Evolutionary conservation across 805 yeast genomes (phyloP).

Genomic region (Wickerhamiella alocasiicola): DNA sequence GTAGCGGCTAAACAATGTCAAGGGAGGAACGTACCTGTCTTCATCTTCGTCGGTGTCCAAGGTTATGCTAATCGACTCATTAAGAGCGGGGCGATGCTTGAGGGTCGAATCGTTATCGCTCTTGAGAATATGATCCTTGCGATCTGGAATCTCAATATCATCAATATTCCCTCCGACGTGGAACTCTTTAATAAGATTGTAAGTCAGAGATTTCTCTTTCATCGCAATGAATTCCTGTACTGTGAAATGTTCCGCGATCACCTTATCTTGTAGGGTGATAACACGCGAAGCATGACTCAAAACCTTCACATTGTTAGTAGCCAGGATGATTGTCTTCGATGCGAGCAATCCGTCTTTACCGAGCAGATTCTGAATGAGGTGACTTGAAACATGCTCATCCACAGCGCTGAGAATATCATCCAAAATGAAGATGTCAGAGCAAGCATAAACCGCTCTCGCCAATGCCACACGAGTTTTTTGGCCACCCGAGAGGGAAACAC

Average conservation of each 20-base stretch:
- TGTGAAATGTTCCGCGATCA: slow-evolving; percentile 42
- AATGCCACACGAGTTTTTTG: slow-evolving; percentile 91
- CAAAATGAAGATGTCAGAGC: slow-evolving; percentile 81
- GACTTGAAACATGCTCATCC: slow-evolving; percentile 91
- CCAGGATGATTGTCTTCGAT: slow-evolving; percentile 58
- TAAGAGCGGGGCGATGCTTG: slow-evolving; percentile 12
- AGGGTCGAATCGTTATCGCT: slow-evolving; percentile 27
- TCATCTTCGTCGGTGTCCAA: slow-evolving; percentile 25
- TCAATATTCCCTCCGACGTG: slow-evolving; percentile 73
- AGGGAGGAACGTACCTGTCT: slow-evolving; percentile 16
- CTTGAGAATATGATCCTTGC: slow-evolving; percentile 54
- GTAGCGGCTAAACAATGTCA: slow-evolving; percentile 20
- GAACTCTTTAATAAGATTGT: slow-evolving; percentile 27
- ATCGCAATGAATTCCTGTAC: slow-evolving; percentile 38
- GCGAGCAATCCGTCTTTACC: slow-evolving; percentile 62
- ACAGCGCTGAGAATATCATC: slow-evolving; percentile 96
- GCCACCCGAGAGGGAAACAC: slow-evolving; percentile 92
- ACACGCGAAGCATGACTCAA: slow-evolving; percentile 59
- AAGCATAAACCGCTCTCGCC: slow-evolving; percentile 90
- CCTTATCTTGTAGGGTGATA: slow-evolving; percentile 43
- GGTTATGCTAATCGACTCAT: slow-evolving; percentile 10
- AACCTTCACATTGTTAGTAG: slow-evolving; percentile 72
- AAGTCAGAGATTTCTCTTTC: slow-evolving; percentile 15
- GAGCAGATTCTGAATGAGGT: slow-evolving; percentile 62
- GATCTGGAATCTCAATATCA: slow-evolving; percentile 55